Base-by-base conservation (phyloP, 2,329 filamentous ascomycete species). In the Fusarium sp. region DNA sequence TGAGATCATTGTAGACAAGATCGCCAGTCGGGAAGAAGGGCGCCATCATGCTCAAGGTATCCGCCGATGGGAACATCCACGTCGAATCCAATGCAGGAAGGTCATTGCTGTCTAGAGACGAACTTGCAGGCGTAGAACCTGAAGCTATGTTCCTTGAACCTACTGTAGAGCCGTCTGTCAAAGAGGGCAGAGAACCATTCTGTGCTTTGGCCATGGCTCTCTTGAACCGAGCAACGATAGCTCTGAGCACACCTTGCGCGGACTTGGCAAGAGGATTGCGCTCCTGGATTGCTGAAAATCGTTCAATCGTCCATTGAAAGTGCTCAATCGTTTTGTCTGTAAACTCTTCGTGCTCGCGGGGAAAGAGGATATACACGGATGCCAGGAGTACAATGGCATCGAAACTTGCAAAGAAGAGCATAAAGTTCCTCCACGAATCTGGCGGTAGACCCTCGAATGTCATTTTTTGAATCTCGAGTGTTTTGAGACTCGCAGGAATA, bases 361-460 rank as follows among this genome's bases (percentile, higher is more conserved):
- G 87, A 62, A 88, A 88, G 10, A 89, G 73, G 32, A 89, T 88
- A 71, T 86, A 88, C 30, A 89, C 84, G 19, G 86, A 84, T 0
- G 87, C 84, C 52, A 89, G 80, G 55, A 89, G 79, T 17, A 89
- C 85, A 20, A 89, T 83, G 15, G 88, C 87, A 68, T 90, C 88
- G 60, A 90, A 89, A 8, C 86, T 89, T 51, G 86, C 86, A 51
- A 88, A 88, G 73, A 89, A 89, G 5, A 89, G 78, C 17, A 83
- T 80, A 67, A 86, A 86, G 73, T 80, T 79, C 51, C 75, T 77
- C 79, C 79, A 88, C 49, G 87, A 83, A 40, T 83, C 80, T 17
- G 83, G 81, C 19, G 79, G 79, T 14, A 88, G 74, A 30, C 79
- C 77, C 54, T 82, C 78, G 68, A 87, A 84, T 47, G 84, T 80